These are phyloP conservation scores for Lachancea thermotolerans DNA, from an alignment of 805 yeast species.

Conservation along the genomic window DNA sequence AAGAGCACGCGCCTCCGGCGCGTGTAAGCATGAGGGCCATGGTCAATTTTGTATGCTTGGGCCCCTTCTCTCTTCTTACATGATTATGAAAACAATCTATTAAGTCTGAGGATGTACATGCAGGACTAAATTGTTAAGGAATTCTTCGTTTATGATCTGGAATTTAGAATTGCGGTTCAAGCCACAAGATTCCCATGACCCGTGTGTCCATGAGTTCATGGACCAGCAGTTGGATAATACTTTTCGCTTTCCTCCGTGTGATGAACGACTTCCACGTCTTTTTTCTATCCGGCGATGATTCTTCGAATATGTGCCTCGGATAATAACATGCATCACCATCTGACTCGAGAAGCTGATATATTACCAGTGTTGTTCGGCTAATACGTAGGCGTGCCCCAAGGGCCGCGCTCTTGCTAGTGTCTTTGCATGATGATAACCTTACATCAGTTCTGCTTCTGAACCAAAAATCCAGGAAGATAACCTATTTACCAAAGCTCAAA, in stretches of 20 bases:
- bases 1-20: too few species aligned
- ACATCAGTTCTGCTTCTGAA: conserved; percentile 97
- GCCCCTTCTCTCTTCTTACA: conserved; percentile 11
- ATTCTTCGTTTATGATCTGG: conserved; percentile 69
- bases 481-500: conserved; percentile 55
- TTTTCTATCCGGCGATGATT: conserved; percentile 36
- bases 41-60: not conserved
- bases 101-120: conserved; percentile 67
- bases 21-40: conserved; percentile 3
- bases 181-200: conserved; percentile 2
- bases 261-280: conserved; percentile 35
- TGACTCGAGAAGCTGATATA: conserved; percentile 37
- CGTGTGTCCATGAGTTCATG: conserved; percentile 26
- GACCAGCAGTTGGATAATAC: conserved; percentile 16
- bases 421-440: conserved; percentile 28
- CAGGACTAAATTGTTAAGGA: conserved; percentile 64
- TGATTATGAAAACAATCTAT: conserved; percentile 34
- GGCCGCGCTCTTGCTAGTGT: not conserved
- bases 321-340: conserved; percentile 96
- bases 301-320: conserved; percentile 66
- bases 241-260: conserved; percentile 11
- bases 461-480: conserved; percentile 62
- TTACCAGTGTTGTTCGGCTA: conserved; percentile 3
- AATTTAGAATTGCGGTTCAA: not conserved
- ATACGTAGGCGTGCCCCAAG: conserved; percentile 17